phyloP scores from a whole-genome alignment of 768 basidiomycete genomes.

The Calocybe gangraenosa region DNA sequence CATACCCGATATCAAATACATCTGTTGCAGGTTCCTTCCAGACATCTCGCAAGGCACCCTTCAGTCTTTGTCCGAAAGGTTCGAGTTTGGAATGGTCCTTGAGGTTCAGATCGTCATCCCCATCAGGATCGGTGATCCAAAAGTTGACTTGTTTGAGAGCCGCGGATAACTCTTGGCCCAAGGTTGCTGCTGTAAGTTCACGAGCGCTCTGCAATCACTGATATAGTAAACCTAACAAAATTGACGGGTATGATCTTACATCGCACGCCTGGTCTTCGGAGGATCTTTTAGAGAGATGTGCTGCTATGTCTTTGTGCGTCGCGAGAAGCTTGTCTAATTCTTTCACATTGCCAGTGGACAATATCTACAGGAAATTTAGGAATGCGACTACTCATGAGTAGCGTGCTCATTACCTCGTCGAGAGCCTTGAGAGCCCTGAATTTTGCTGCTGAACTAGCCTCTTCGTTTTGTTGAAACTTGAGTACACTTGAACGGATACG shows the following conservation, averaged over 20 bases:
- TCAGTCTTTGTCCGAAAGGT: slow-evolving; percentile 53
- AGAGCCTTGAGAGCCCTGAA: slow-evolving; percentile 48
- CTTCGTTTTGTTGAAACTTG: slow-evolving; percentile 34
- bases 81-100: slow-evolving; percentile 37
- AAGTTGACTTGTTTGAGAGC: slow-evolving; percentile 57
- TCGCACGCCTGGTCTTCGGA: slow-evolving; percentile 80
- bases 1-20: slow-evolving; percentile 81
- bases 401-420: slow-evolving; percentile 55
- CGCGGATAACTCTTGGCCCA: slow-evolving; percentile 80
- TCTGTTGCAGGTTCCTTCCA: slow-evolving; percentile 70
- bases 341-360: slow-evolving; percentile 44
- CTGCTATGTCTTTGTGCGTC: slow-evolving; percentile 60
- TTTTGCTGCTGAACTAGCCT: slow-evolving; percentile 21
- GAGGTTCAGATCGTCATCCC: slow-evolving; percentile 41
- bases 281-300: slow-evolving; percentile 66
- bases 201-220: too few relatives aligned
- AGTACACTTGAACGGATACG: slow-evolving; percentile 61
- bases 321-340: slow-evolving; percentile 55
- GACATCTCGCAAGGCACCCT: slow-evolving; percentile 60
- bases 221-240: not conserved
- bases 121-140: slow-evolving; percentile 42
- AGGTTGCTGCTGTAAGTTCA: slow-evolving; percentile 73
- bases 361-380: slow-evolving; percentile 34
- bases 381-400: not conserved
- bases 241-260: slow-evolving; percentile 35